Conservation (phyloP, 306 rosid genomes). For the Vigna unguiculata region DNA sequence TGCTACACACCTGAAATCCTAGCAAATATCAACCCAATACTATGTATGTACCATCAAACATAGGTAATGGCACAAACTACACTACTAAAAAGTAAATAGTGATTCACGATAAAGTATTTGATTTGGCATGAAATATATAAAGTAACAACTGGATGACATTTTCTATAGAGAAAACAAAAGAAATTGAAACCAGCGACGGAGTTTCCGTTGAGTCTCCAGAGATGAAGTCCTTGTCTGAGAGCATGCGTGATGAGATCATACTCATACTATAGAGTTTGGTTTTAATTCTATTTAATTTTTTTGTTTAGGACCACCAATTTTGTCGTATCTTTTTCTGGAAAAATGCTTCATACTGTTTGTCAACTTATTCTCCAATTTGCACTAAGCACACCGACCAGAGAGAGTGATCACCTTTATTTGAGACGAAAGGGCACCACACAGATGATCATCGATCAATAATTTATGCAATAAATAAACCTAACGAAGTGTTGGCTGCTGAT, state of each 20-base stretch:
- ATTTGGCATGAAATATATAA: not conserved
- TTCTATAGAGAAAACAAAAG: not conserved
- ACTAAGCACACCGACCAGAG: not conserved
- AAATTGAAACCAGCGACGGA: conserved; percentile 17
- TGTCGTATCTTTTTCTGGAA: not conserved
- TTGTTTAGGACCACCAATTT: conserved; percentile 4
- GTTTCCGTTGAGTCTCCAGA: conserved; percentile 19
- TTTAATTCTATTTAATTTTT: not conserved
- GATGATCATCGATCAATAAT: not conserved
- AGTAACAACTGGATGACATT: conserved; percentile 17
- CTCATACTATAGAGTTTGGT: not conserved
- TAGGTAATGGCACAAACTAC: not conserved
- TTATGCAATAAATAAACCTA: not conserved
- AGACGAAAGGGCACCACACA: conserved; percentile 20
- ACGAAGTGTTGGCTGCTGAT: not conserved
- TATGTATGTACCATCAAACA: not conserved
- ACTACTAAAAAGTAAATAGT: not conserved
- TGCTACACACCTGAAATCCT: conserved; percentile 5
- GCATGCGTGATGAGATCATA: not conserved
- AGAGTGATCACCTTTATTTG: conserved; percentile 20
- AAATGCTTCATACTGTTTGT: not conserved
- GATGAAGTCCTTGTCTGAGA: conserved; percentile 26
- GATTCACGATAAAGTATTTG: not conserved
- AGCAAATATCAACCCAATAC: not conserved
- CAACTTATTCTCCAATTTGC: conserved; percentile 22